phyloP scores from a whole-genome alignment of 176 grass and related monocot genomes.

The Tuctoria greenei region DNA sequence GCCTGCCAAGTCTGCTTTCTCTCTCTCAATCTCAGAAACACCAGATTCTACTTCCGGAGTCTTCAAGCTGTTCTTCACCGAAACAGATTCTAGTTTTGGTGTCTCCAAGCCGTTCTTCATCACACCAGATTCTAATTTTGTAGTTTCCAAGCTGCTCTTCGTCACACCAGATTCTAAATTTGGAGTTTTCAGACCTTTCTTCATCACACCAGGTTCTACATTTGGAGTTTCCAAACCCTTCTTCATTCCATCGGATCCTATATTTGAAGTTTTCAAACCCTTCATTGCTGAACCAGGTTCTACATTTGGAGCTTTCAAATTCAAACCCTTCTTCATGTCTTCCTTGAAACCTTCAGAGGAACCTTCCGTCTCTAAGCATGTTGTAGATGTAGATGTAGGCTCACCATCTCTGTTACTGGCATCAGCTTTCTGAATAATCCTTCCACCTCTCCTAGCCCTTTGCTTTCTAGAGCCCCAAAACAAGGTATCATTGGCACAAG shows the following conservation, averaged over 20 bases:
- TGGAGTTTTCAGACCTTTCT: constrained; percentile 16
- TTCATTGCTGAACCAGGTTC: constrained; percentile 8
- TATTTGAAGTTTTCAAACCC: constrained; percentile 15
- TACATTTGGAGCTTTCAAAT: neutral
- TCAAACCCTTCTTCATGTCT: constrained; percentile 1
- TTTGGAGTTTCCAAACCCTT: constrained; percentile 16
- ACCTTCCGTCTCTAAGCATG: constrained; percentile 41
- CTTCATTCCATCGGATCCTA: constrained; percentile 21
- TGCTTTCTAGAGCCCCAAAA: constrained; percentile 61
- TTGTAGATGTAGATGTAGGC: constrained; percentile 49
- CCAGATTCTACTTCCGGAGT: constrained; percentile 23
- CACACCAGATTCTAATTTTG: constrained; percentile 4
- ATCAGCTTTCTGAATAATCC: constrained; percentile 21
- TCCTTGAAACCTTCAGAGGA: constrained; percentile 43
- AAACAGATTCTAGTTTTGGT: constrained; percentile 26
- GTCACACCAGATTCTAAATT: constrained; percentile 9
- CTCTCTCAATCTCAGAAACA: constrained; percentile 18
- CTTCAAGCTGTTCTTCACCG: constrained; percentile 39
- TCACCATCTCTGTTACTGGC: constrained; percentile 41
- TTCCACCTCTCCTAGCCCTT: constrained; percentile 62
- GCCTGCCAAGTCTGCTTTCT: constrained; percentile 40
- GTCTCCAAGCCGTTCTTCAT: constrained; percentile 41
- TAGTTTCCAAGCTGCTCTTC: constrained; percentile 31
- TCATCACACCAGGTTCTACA: constrained; percentile 21
- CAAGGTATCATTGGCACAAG: no score